A percentile compares a stretch with the other conserved stretches of the same genome.
Conservation (phyloP, 108 stramenopile species). For the Cyclotella choctawhatcheeana region DNA sequence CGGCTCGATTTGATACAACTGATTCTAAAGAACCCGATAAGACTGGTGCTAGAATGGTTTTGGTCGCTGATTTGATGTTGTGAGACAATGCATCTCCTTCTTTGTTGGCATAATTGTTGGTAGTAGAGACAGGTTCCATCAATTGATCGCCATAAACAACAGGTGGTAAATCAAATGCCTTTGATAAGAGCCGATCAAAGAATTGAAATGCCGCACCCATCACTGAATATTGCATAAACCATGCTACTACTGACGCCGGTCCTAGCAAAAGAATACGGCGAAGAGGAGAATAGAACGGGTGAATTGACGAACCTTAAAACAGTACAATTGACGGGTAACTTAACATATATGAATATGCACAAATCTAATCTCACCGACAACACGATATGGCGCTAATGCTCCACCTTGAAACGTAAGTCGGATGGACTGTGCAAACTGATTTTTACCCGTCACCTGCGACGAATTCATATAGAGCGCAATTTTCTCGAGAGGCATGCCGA, state of each 20-base stretch:
- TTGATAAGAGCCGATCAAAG: conserved; percentile 61
- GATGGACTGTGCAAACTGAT: conserved; percentile 61
- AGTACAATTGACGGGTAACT: too few relatives aligned
- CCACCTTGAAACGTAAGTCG: conserved; percentile 65
- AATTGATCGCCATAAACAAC: conserved; percentile 69
- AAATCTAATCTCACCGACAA: too few relatives aligned
- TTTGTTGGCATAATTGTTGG: neutral
- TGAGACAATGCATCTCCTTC: conserved; percentile 23
- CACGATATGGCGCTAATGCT: conserved; percentile 64
- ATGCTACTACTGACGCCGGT: conserved; percentile 64
- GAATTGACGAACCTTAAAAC: too few relatives aligned
- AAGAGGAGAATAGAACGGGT: too few relatives aligned
- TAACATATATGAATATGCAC: too few relatives aligned
- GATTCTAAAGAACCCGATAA: conserved; percentile 64
- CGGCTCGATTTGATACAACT: conserved; percentile 72
- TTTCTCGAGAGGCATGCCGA: conserved; percentile 83
- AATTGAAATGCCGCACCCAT: conserved; percentile 80
- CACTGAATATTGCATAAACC: conserved; percentile 79
- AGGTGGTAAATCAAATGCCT: conserved; percentile 53
- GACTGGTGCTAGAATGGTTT: conserved; percentile 58
- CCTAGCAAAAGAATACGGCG: too few relatives aligned
- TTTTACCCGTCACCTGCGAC: conserved; percentile 62
- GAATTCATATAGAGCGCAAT: conserved; percentile 83
- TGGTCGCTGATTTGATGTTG: conserved; percentile 35
- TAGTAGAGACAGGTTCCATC: conserved; percentile 56